phyloP scores from a whole-genome alignment of 1,139 yeast genomes.

The Geotrichum histeridarum region DNA sequence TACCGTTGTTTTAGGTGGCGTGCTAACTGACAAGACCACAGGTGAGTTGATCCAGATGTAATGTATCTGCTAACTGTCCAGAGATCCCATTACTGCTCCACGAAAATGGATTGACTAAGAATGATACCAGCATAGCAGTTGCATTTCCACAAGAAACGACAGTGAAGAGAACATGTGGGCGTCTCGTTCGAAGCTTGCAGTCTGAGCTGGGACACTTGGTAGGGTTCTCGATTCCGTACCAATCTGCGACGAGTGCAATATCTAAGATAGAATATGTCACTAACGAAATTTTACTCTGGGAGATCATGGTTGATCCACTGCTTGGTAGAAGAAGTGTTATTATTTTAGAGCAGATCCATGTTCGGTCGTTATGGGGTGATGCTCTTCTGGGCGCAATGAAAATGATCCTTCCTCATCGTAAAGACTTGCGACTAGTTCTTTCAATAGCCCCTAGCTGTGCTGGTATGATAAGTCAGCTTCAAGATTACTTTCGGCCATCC shows the following conservation, averaged over 20 bases:
- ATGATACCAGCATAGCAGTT: slow-evolving; percentile 54
- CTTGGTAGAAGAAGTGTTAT: slow-evolving; percentile 63
- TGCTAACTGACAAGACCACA: slow-evolving; percentile 87
- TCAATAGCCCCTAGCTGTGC: slow-evolving; percentile 6
- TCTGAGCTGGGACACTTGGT: slow-evolving; percentile 27
- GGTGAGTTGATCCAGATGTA: slow-evolving; percentile 33
- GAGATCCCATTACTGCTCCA: slow-evolving; percentile 66
- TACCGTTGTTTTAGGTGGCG: slow-evolving; percentile 70
- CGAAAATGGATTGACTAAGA: slow-evolving; percentile 56
- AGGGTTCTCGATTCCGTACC: slow-evolving; percentile 62
- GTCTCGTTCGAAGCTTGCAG: slow-evolving; percentile 7
- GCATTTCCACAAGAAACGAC: slow-evolving; percentile 37
- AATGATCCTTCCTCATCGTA: slow-evolving; percentile 34
- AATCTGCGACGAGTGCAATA: slow-evolving; percentile 49
- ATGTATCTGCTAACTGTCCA: slow-evolving; percentile 10
- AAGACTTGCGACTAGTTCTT: slow-evolving; percentile 11
- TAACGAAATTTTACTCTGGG: slow-evolving; percentile 73
- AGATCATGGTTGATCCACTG: slow-evolving; percentile 58
- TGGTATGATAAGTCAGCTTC: slow-evolving; percentile 27
- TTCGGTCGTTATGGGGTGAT: slow-evolving; percentile 72
- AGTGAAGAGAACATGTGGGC: slow-evolving; percentile 11
- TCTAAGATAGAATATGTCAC: slow-evolving; percentile 69
- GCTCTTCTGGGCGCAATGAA: slow-evolving; percentile 66
- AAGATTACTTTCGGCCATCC: slow-evolving; percentile 45
- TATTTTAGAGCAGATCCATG: slow-evolving; percentile 87